Percentiles rank a stretch among this genome's conserved stretches.
Conservation (phyloP, 164 flowering plant genomes). For the Liquidambar formosana region DNA sequence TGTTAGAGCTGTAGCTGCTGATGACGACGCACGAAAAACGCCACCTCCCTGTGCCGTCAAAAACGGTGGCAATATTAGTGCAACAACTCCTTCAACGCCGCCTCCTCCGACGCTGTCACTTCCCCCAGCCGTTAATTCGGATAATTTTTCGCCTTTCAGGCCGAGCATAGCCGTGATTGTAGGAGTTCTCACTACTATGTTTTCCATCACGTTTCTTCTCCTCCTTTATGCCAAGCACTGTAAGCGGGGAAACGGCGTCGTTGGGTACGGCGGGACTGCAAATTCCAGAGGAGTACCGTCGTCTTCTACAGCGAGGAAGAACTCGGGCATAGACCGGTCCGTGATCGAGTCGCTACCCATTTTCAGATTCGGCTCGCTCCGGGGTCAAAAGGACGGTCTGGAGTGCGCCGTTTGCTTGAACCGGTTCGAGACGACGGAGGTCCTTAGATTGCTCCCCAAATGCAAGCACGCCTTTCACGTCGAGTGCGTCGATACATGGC, state of each 20-base stretch:
- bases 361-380: constrained; percentile 67
- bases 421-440: constrained; percentile 60
- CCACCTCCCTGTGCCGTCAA: background rate
- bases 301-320: constrained; percentile 31
- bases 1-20: background rate
- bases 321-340: constrained; percentile 69
- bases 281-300: background rate
- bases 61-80: background rate
- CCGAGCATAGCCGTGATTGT: constrained; percentile 69
- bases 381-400: constrained; percentile 76
- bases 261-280: background rate
- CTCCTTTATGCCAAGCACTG: constrained; percentile 91
- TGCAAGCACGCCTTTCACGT: constrained; percentile 96
- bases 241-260: constrained; percentile 25
- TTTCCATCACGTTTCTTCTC: constrained; percentile 72
- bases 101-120: constrained; percentile 20
- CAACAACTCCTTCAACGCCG: background rate
- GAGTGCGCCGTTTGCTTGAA: constrained; percentile 91
- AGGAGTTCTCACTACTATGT: constrained; percentile 65
- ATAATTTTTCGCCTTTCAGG: constrained; percentile 35
- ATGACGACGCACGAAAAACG: background rate
- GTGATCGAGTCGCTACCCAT: constrained; percentile 80
- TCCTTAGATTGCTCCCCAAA: constrained; percentile 76
- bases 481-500: constrained; percentile 96
- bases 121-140: background rate